Evolutionary conservation across 2,329 filamentous ascomycete genomes (phyloP).

Genomic region (Scedosporium dehoogii): DNA sequence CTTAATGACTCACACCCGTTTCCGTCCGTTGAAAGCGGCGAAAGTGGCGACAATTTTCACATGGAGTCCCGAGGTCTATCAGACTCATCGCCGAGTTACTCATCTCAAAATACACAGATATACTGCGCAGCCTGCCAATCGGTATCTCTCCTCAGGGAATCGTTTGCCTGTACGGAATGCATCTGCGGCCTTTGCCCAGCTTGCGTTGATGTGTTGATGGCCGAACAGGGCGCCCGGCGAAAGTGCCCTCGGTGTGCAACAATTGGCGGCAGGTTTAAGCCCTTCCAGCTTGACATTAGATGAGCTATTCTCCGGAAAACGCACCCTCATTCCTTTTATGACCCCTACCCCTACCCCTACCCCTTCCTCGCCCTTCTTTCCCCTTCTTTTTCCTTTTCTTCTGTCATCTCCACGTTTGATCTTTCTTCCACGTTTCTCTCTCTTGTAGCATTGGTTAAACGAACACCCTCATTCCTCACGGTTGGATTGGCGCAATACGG

Average conservation of each 20-base stretch:
- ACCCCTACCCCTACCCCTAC: too few species aligned
- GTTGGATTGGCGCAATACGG: constrained; percentile 1
- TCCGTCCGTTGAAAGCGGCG: constrained; percentile 75
- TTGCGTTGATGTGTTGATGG: constrained; percentile 73
- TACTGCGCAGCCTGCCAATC: constrained; percentile 84
- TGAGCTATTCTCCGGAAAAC: constrained; percentile 27
- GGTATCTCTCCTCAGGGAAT: constrained; percentile 67
- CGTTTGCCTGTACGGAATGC: constrained; percentile 91
- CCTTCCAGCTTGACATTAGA: constrained; percentile 74
- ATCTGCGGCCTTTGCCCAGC: constrained; percentile 86
- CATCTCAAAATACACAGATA: constrained; percentile 71
- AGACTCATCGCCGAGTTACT: constrained; percentile 64
- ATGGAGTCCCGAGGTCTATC: constrained; percentile 56
- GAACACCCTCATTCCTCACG: neutral
- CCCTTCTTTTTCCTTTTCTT: constrained; percentile 6
- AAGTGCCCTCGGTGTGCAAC: constrained; percentile 74
- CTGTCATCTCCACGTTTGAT: too few species aligned
- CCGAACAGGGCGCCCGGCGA: constrained; percentile 63
- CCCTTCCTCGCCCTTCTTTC: neutral
- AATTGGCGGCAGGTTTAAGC: constrained; percentile 72
- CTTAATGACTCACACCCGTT: constrained; percentile 65
- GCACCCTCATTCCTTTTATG: constrained; percentile 1
- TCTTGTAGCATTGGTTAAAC: constrained; percentile 3
- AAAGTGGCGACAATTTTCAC: constrained; percentile 63
- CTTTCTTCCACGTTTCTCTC: constrained; percentile 5